These are phyloP conservation scores for Knoxia roxburghii DNA, from an alignment of 257 asterid species.

Conservation along the genomic window DNA sequence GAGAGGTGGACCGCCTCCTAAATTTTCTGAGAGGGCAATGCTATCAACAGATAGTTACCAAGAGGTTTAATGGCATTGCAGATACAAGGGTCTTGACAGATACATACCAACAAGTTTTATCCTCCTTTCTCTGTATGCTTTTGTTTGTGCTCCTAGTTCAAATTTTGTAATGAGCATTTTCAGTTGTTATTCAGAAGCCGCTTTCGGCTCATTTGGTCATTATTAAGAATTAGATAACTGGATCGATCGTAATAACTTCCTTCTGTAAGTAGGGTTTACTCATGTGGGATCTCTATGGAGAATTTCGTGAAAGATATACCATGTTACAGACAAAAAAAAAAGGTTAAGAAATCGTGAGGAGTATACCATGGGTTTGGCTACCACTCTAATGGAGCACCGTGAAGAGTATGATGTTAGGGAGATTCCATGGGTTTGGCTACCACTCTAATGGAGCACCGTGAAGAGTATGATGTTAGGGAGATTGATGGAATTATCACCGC, in stretches of 20 bases:
- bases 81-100: background rate
- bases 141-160: slow-evolving; percentile 1
- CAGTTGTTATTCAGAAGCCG: background rate
- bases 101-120: background rate
- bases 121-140: background rate
- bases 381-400: no score
- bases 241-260: background rate
- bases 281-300: no score
- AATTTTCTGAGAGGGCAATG: slow-evolving; percentile 57
- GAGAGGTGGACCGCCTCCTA: slow-evolving; percentile 60
- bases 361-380: no score
- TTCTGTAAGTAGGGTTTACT: no score
- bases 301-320: no score
- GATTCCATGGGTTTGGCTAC: no score
- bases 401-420: no score
- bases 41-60: slow-evolving; percentile 65
- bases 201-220: background rate
- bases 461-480: no score
- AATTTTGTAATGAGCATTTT: slow-evolving; percentile 8
- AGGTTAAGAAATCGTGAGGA: no score
- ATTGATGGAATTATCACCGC: no score
- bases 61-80: slow-evolving; percentile 32
- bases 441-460: no score
- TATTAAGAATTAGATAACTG: slow-evolving; percentile 1
- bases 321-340: no score